A percentile compares a stretch with the other conserved stretches of the same genome.
Evolutionary conservation across 2,329 filamentous ascomycete genomes (phyloP).

Genomic region (Neofusicoccum cordaticola): DNA sequence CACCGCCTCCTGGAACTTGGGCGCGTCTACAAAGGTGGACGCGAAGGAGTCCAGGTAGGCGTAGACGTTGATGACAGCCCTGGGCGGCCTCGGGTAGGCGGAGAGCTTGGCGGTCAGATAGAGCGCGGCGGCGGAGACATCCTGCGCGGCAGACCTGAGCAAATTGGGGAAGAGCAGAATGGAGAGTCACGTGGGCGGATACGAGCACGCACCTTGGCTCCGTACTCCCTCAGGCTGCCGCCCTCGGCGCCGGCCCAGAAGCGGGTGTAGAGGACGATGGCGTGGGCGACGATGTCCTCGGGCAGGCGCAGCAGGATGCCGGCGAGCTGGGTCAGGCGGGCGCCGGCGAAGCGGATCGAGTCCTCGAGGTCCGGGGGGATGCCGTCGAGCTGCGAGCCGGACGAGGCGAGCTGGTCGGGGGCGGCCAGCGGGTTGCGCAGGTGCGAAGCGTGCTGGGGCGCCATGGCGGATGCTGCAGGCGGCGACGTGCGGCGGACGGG

Average conservation of each 20-base stretch:
- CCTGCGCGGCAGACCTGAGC: constrained; percentile 48
- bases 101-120: constrained; percentile 84
- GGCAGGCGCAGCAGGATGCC: constrained; percentile 79
- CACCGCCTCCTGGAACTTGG: constrained; percentile 23
- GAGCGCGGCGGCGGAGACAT: constrained; percentile 75
- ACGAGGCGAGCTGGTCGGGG: constrained; percentile 64
- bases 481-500: neutral
- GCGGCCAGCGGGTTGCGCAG: constrained; percentile 68
- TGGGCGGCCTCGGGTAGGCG: constrained; percentile 69
- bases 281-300: constrained; percentile 81
- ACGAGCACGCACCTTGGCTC: constrained; percentile 54
- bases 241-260: constrained; percentile 68
- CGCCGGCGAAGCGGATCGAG: constrained; percentile 67
- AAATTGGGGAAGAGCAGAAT: constrained; percentile 10
- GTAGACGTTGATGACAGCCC: constrained; percentile 82
- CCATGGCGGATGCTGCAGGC: constrained; percentile 9
- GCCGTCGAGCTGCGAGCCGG: constrained; percentile 53
- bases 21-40: constrained; percentile 54
- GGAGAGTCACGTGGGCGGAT: constrained; percentile 3
- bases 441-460: constrained; percentile 9
- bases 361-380: constrained; percentile 69
- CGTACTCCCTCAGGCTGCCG: constrained; percentile 50
- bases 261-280: constrained; percentile 76
- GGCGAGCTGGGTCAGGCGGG: constrained; percentile 72
- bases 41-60: constrained; percentile 68